These are phyloP conservation scores for Nicotiana attenuata DNA, from an alignment of 257 asterid species.

Conservation along the genomic window DNA sequence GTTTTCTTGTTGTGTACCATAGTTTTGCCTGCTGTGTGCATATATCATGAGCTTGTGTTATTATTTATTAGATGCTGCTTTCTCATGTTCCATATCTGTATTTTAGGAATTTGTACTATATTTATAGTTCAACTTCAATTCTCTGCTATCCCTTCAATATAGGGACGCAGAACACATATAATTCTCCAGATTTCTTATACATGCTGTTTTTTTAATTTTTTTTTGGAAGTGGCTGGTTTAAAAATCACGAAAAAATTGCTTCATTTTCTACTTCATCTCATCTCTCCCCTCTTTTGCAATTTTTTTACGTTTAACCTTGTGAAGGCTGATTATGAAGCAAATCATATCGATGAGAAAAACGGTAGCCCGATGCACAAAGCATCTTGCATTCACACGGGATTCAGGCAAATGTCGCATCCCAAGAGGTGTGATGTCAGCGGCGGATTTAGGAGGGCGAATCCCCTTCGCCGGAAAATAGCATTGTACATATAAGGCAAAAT, in stretches of 20 bases:
- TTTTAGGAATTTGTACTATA: background rate
- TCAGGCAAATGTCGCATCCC: too few species aligned
- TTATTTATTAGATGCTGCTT: constrained; percentile 1
- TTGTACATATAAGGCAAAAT: too few species aligned
- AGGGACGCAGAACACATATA: background rate
- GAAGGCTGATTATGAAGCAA: background rate
- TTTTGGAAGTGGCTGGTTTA: background rate
- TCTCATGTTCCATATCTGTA: background rate
- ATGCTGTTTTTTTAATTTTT: background rate
- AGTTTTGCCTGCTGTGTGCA: constrained; percentile 18
- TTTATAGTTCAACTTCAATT: background rate
- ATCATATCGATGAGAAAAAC: background rate
- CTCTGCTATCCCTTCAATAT: constrained; percentile 4
- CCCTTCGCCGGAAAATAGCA: too few species aligned
- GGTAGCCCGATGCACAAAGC: too few species aligned
- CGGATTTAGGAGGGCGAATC: too few species aligned
- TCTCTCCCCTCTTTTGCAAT: background rate
- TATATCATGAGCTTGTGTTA: constrained; percentile 13
- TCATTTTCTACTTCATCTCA: background rate
- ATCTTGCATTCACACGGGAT: too few species aligned
- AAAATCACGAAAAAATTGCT: background rate
- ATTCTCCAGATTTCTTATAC: background rate
- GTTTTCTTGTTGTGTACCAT: constrained; percentile 3
- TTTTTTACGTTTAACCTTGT: background rate
- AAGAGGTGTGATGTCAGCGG: too few species aligned